These are phyloP conservation scores for Cercospora sesami DNA, from an alignment of 2,329 filamentous ascomycete species.

Conservation along the genomic window DNA sequence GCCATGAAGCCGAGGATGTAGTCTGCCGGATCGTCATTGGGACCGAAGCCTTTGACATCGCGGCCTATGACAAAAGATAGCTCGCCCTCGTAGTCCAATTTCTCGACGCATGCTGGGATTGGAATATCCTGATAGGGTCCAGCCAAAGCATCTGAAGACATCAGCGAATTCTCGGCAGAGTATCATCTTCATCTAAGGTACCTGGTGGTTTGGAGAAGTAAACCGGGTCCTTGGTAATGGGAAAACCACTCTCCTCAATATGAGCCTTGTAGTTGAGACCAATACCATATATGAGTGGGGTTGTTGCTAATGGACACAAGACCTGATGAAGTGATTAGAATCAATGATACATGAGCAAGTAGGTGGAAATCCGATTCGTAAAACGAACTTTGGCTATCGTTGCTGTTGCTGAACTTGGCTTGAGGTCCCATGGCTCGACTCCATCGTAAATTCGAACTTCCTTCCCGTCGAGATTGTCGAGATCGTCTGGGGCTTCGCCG, in stretches of 20 bases:
- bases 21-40: constrained; percentile 62
- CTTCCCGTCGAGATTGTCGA: background rate
- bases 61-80: constrained; percentile 71
- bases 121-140: background rate
- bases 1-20: constrained; percentile 73
- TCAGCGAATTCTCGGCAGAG: background rate
- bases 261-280: constrained; percentile 62
- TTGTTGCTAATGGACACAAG: background rate
- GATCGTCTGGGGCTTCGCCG: background rate
- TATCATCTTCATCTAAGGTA: background rate
- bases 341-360: background rate
- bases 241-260: constrained; percentile 25
- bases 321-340: background rate
- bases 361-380: background rate
- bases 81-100: constrained; percentile 77
- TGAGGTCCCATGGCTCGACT: background rate
- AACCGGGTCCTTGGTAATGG: background rate
- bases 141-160: background rate
- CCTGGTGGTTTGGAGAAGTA: background rate
- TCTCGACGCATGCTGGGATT: constrained; percentile 40
- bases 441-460: background rate
- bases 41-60: constrained; percentile 59
- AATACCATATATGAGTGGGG: constrained; percentile 40
- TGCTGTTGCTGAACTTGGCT: background rate
- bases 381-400: background rate